Evolutionary conservation across 305 asterid species (phyloP).

Genomic region (Fraxinus xanthoxyloides): DNA sequence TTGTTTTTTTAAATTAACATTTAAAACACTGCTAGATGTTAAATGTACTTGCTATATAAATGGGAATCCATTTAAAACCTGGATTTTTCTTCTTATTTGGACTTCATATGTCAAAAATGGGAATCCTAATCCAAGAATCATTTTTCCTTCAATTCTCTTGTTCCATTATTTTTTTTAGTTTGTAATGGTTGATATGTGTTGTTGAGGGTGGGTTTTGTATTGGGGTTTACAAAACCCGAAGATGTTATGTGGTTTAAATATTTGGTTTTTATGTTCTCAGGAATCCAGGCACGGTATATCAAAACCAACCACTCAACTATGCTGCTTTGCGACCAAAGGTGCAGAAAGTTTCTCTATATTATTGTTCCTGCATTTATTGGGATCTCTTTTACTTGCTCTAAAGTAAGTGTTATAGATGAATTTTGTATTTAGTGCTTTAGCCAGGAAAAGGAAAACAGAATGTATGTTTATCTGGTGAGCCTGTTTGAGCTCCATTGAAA

Average conservation of each 20-base stretch:
- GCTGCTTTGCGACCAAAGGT: conserved; percentile 52
- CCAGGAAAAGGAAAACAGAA: background rate
- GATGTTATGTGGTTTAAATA: background rate
- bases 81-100: background rate
- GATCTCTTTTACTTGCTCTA: background rate
- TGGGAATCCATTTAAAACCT: background rate
- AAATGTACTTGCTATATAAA: background rate
- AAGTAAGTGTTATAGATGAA: background rate
- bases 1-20: background rate
- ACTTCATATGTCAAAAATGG: background rate
- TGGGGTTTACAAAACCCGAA: background rate
- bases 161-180: background rate
- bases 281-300: conserved; percentile 31
- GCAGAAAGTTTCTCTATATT: conserved; percentile 3
- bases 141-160: background rate
- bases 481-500: too few relatives aligned
- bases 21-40: background rate
- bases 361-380: background rate
- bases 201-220: background rate
- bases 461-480: background rate
- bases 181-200: background rate
- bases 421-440: background rate
- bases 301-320: conserved; percentile 34
- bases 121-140: background rate
- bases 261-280: conserved; percentile 33